Conservation (phyloP, 352 stramenopile species). For the Globisporangium uncinulatum region DNA sequence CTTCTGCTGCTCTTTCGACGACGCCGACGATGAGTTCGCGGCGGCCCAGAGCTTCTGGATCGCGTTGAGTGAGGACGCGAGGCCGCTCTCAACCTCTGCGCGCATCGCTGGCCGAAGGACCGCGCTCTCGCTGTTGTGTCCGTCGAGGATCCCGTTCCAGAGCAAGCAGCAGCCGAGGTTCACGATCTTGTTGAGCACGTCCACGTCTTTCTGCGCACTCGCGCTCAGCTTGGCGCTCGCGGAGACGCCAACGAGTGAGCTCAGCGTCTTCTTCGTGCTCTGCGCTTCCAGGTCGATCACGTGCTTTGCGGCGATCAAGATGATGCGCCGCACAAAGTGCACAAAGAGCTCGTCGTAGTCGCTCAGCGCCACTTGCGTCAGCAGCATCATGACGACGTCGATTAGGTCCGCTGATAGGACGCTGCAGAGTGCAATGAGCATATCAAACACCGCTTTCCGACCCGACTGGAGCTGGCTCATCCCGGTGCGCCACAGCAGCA, state of each 20-base stretch:
- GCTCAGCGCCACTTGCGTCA: conserved; percentile 61
- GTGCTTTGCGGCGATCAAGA: conserved; percentile 67
- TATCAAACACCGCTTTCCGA: conserved; percentile 65
- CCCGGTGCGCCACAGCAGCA: conserved; percentile 71
- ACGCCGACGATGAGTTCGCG: conserved; percentile 33
- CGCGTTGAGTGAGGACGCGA: conserved; percentile 68
- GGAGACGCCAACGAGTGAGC: conserved; percentile 47
- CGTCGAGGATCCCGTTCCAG: conserved; percentile 61
- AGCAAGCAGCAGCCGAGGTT: conserved; percentile 67
- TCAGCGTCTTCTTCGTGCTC: conserved; percentile 70
- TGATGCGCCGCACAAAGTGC: conserved; percentile 73
- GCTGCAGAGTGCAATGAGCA: conserved; percentile 58
- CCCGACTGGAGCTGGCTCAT: conserved; percentile 63
- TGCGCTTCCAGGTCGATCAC: conserved; percentile 59
- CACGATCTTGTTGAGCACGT: conserved; percentile 72
- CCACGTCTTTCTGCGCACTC: conserved; percentile 58
- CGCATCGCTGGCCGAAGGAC: conserved; percentile 29
- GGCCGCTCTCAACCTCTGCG: conserved; percentile 44
- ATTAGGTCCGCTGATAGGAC: conserved; percentile 69
- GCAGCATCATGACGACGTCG: conserved; percentile 65
- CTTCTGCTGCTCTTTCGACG: conserved; percentile 70
- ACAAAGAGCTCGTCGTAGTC: conserved; percentile 78
- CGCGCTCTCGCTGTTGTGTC: background rate
- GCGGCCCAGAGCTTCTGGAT: conserved; percentile 61
- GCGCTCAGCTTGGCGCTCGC: conserved; percentile 34